phyloP scores from a whole-genome alignment of 2,329 filamentous ascomycete genomes.

The Dichotomopilus funicola region DNA sequence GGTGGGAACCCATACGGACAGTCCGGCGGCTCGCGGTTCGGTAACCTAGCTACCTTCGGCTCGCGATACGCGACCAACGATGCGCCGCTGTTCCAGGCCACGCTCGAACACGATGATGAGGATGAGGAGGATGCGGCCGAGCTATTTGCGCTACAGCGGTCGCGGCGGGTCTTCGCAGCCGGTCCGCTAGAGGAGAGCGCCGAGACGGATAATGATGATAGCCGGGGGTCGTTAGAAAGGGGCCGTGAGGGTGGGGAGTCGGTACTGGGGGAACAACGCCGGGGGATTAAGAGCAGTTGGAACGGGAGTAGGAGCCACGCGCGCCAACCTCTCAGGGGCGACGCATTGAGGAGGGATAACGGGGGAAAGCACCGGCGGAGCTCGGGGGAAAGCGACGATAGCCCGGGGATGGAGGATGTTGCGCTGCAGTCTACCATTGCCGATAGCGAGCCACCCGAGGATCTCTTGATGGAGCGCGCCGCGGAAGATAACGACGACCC shows the following conservation, averaged over 20 bases:
- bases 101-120: constrained; percentile 82
- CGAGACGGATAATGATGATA: constrained; percentile 69
- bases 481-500: constrained; percentile 42
- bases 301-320: constrained; percentile 47
- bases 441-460: constrained; percentile 53
- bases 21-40: constrained; percentile 63
- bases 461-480: constrained; percentile 49
- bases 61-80: constrained; percentile 68
- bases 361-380: constrained; percentile 24
- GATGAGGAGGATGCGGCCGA: constrained; percentile 94
- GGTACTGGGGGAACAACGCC: constrained; percentile 40
- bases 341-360: constrained; percentile 28
- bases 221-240: constrained; percentile 48
- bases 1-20: constrained; percentile 68
- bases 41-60: constrained; percentile 60
- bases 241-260: constrained; percentile 39
- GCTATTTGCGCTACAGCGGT: constrained; percentile 83
- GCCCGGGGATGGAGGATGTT: constrained; percentile 74
- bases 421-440: constrained; percentile 65
- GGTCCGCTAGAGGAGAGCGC: constrained; percentile 80
- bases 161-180: constrained; percentile 78
- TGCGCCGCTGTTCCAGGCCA: constrained; percentile 90
- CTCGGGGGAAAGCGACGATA: constrained; percentile 29
- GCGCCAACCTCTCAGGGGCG: constrained; percentile 20
- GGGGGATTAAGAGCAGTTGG: constrained; percentile 58